Evolutionary conservation across 2,329 filamentous ascomycete genomes (phyloP), one percentile per base, ranked within the genome.

Genomic region (Alternaria metachromatica): DNA sequence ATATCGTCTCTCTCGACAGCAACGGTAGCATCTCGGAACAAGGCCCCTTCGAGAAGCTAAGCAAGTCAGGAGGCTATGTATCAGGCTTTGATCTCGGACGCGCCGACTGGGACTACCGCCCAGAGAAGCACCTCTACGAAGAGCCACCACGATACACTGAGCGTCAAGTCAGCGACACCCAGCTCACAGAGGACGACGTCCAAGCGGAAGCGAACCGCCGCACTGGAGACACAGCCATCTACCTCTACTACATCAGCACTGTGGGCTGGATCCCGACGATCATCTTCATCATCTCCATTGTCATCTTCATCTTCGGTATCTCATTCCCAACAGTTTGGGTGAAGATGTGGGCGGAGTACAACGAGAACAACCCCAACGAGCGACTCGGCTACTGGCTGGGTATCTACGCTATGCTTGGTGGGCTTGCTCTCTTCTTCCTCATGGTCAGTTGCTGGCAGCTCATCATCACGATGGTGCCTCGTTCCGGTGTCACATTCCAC

Each of bases 401-500:
- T 12, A 72, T 79, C 25, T 79, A 79, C 50, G 69, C 68, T 3
- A 70, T 73, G 59, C 68, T 78, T 44, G 75, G 75, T 54, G 73
- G 58, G 2, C 41, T 72, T 3, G 70, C 76, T 1, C 65, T 78
- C 43, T 50, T 70, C 33, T 77, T 77, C 62, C 62, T 78, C 18
- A 67, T 74, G 13, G 56, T 78, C 46, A 76, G 74, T 61, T 74
- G 73, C 61, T 77, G 77, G 78, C 82, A 85, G 72, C 78, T 87
- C 65, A 83, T 87, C 50, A 83, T 87, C 30, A 82, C 77, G 4
- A 86, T 87, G 83, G 83, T 87, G 4, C 85, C 85, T 4, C 82
- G 81, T 28, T 86, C 85, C n/a, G 84, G 84, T 5, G 80, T 82
- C 58, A 79, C 69, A 46, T 84, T 87, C 61, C 86, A 87, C 63